Percentiles rank a stretch among this genome's conserved stretches.
Evolutionary conservation across 2,329 filamentous ascomycete genomes (phyloP).

Genomic region (Emergomyces orientalis): DNA sequence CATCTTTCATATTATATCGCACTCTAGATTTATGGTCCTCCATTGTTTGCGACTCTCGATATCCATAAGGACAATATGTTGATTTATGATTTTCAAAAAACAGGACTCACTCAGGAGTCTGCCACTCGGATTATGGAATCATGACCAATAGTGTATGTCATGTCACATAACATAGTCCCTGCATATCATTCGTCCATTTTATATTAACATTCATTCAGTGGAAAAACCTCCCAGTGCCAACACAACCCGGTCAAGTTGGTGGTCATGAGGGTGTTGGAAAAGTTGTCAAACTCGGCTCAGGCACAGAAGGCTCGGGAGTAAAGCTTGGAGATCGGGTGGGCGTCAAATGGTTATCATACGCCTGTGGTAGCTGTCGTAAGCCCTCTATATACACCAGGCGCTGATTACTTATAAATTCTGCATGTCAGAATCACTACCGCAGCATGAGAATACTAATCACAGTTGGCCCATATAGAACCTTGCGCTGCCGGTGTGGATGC

Average conservation of each 20-base stretch:
- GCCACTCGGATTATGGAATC: conserved; percentile 53
- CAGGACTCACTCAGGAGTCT: conserved; percentile 55
- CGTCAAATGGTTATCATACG: conserved; percentile 57
- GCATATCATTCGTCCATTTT: not conserved
- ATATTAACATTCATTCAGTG: conserved; percentile 30
- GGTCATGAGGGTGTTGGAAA: conserved; percentile 61
- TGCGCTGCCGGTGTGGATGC: conserved; percentile 49
- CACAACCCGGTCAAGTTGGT: conserved; percentile 53
- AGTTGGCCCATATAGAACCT: conserved; percentile 25
- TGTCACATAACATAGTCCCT: conserved; percentile 1
- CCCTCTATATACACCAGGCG: conserved; percentile 8
- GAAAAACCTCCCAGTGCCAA: conserved; percentile 49
- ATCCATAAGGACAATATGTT: not conserved
- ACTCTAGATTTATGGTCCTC: not conserved
- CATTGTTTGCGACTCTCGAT: not conserved
- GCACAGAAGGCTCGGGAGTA: conserved; percentile 46
- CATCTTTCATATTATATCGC: not conserved
- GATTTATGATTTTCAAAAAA: not conserved
- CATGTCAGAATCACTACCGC: not conserved
- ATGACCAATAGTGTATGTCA: conserved; percentile 39
- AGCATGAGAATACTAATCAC: conserved; percentile 5
- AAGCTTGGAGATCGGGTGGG: conserved; percentile 61
- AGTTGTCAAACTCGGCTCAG: conserved; percentile 56
- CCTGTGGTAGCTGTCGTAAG: conserved; percentile 46
- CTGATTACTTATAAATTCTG: not conserved